A percentile compares a stretch with the other conserved stretches of the same genome.
These are phyloP conservation scores for Pythium folliculosum DNA, from an alignment of 352 stramenopile species.

Conservation along the genomic window DNA sequence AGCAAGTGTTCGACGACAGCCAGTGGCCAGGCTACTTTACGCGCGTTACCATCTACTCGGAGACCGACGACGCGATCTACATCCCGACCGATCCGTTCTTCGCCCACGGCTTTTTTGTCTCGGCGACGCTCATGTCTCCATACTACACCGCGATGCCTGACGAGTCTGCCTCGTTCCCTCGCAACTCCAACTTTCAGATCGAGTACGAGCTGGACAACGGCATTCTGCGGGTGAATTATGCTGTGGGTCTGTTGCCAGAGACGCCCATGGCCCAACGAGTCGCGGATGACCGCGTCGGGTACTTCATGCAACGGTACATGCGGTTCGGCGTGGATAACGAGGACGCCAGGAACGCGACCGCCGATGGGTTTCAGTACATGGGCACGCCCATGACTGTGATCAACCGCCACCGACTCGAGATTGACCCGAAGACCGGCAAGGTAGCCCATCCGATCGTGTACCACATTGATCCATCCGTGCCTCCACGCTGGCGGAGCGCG, in stretches of 20 bases:
- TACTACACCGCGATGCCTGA: constrained; percentile 35
- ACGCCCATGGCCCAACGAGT: constrained; percentile 53
- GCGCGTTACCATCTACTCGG: constrained; percentile 57
- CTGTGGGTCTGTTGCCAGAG: constrained; percentile 70
- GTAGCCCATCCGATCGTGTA: constrained; percentile 67
- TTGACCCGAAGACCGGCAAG: constrained; percentile 35
- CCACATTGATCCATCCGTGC: constrained; percentile 86
- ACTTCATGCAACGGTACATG: constrained; percentile 69
- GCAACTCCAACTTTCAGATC: constrained; percentile 71
- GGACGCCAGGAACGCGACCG: constrained; percentile 27
- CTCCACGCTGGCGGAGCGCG: constrained; percentile 55
- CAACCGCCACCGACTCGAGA: constrained; percentile 66
- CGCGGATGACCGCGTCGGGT: constrained; percentile 79
- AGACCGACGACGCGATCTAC: constrained; percentile 58
- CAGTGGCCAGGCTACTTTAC: constrained; percentile 66
- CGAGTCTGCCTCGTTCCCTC: constrained; percentile 46
- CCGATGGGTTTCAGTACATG: constrained; percentile 51
- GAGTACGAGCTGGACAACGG: constrained; percentile 73
- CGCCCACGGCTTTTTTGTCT: constrained; percentile 79
- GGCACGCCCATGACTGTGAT: constrained; percentile 65
- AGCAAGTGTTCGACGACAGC: constrained; percentile 56
- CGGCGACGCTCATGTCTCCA: constrained; percentile 40
- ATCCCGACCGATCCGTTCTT: constrained; percentile 57
- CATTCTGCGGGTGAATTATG: constrained; percentile 63
- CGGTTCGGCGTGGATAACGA: constrained; percentile 52